phyloP scores from a whole-genome alignment of 257 asterid genomes.

The Solanum dulcamara region DNA sequence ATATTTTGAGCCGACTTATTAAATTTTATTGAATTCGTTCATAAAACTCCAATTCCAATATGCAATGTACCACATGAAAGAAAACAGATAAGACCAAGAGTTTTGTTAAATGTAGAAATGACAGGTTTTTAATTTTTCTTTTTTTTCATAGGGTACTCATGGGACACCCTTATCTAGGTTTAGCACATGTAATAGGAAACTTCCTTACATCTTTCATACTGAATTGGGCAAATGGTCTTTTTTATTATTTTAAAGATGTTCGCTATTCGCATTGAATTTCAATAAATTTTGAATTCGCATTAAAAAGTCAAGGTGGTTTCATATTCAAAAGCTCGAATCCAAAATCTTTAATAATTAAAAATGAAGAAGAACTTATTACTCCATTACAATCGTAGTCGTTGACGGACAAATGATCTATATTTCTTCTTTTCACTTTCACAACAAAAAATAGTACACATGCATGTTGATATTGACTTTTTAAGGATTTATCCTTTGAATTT shows the following conservation, averaged over 20 bases:
- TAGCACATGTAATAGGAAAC: background rate
- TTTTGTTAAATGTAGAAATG: background rate
- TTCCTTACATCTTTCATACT: background rate
- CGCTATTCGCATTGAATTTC: too few species aligned
- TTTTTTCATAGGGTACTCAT: background rate
- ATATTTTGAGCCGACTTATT: background rate
- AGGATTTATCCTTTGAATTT: background rate
- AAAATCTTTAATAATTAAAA: too few species aligned
- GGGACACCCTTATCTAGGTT: background rate
- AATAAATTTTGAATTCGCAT: too few species aligned
- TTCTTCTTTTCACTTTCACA: background rate
- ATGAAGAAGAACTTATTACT: too few species aligned
- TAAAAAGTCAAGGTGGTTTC: too few species aligned
- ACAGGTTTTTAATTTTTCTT: background rate
- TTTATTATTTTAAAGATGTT: too few species aligned
- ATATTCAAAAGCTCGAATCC: too few species aligned
- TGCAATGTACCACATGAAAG: background rate
- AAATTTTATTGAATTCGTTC: rapidly evolving
- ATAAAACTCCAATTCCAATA: background rate
- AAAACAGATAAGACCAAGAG: background rate
- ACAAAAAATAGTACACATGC: background rate
- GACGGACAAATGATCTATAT: too few species aligned
- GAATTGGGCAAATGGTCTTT: background rate
- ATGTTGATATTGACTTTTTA: background rate
- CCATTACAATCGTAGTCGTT: too few species aligned